Evolutionary conservation across 805 yeast species (phyloP).

Genomic region (Vanderwaltozyma yarrowii): DNA sequence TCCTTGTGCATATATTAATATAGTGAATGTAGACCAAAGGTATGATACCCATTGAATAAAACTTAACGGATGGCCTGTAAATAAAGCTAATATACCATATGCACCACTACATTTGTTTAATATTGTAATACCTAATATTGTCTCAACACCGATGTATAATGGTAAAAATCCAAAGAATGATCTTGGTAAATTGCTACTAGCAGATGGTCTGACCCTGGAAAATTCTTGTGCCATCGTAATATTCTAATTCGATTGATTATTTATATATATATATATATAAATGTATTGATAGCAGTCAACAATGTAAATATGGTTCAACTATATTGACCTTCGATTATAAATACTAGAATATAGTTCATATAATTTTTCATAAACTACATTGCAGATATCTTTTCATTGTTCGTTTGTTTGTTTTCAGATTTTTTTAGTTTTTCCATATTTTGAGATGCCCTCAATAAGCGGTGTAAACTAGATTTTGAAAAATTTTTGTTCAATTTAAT

Average conservation of each 20-base stretch:
- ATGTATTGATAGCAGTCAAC: no score
- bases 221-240: not conserved
- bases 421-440: no score
- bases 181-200: not conserved
- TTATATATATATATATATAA: not conserved
- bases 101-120: conserved; percentile 84
- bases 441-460: no score
- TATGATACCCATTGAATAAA: conserved; percentile 78
- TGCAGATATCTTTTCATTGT: no score
- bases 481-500: not conserved
- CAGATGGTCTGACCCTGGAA: not conserved
- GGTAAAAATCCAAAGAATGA: conserved; percentile 66
- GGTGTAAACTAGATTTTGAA: no score
- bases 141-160: conserved; percentile 78
- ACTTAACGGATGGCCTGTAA: conserved; percentile 82
- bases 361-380: no score
- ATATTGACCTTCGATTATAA: no score
- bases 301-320: no score
- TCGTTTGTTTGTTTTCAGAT: no score
- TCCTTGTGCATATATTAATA: conserved; percentile 60
- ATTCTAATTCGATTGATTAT: no score
- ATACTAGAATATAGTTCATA: no score
- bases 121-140: conserved; percentile 62
- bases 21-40: conserved; percentile 46
- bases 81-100: conserved; percentile 74